A percentile compares a stretch with the other conserved stretches of the same genome.
Conservation (phyloP, 148 eudicot species). For the Nepenthes mirabilis region DNA sequence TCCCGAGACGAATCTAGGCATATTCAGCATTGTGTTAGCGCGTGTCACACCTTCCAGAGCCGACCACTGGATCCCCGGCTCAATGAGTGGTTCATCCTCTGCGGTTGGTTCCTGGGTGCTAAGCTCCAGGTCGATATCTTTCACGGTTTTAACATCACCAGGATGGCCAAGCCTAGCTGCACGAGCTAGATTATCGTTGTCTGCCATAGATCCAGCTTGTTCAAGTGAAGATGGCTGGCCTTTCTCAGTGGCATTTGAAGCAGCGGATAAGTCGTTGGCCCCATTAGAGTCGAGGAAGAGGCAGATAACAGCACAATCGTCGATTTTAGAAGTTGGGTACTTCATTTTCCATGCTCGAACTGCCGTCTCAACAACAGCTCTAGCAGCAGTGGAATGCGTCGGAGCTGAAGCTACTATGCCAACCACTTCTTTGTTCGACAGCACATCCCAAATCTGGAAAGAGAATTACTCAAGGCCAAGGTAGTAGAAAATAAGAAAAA, state of each 20-base stretch:
- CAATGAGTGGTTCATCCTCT: background rate
- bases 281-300: conserved; percentile 49
- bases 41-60: conserved; percentile 83
- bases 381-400: conserved; percentile 48
- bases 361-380: conserved; percentile 62
- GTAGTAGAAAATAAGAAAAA: background rate
- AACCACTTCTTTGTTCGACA: conserved; percentile 77
- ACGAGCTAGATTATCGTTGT: conserved; percentile 13
- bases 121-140: conserved; percentile 11
- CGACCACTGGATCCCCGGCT: conserved; percentile 36
- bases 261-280: conserved; percentile 20
- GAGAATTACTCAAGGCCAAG: background rate
- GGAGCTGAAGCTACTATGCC: conserved; percentile 53
- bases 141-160: conserved; percentile 20
- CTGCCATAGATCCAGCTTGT: background rate
- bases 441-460: conserved; percentile 83
- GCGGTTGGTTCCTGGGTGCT: conserved; percentile 12
- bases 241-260: conserved; percentile 15
- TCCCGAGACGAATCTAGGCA: conserved; percentile 40
- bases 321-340: conserved; percentile 81
- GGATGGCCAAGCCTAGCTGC: conserved; percentile 16
- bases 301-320: conserved; percentile 91
- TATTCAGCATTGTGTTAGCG: conserved; percentile 54
- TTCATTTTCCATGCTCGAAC: conserved; percentile 66
- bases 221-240: background rate